Evolutionary conservation across 1,284 basidiomycete species (phyloP).

Genomic region (Tilletia caries): DNA sequence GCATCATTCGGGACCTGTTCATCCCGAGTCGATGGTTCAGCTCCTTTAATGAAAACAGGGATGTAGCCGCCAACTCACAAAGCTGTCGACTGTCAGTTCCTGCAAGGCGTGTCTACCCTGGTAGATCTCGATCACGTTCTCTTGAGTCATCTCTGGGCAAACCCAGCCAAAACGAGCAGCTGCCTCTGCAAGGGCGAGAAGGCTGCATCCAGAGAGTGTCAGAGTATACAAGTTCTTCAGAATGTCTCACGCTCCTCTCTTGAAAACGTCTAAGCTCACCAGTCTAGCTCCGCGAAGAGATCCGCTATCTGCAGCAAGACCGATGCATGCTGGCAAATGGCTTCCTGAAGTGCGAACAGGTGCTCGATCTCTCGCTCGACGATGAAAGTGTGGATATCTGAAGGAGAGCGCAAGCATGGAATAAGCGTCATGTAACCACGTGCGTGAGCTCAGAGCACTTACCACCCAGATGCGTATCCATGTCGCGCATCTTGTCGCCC

Average conservation of each 20-base stretch:
- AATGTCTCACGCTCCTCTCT: slow-evolving; percentile 26
- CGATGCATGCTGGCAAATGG: slow-evolving; percentile 62
- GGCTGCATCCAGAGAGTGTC: slow-evolving; percentile 69
- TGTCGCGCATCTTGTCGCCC: slow-evolving; percentile 53
- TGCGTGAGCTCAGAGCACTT: slow-evolving; percentile 70
- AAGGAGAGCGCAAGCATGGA: background rate
- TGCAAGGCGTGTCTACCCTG: slow-evolving; percentile 74
- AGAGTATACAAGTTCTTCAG: no score
- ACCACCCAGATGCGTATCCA: slow-evolving; percentile 61
- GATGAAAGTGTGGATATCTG: slow-evolving; percentile 64
- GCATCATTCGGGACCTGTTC: slow-evolving; percentile 17
- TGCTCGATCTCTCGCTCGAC: slow-evolving; percentile 73
- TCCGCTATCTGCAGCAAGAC: slow-evolving; percentile 65
- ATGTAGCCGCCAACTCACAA: background rate
- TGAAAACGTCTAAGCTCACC: slow-evolving; percentile 54
- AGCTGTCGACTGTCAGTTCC: slow-evolving; percentile 74
- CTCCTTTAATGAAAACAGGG: slow-evolving; percentile 1
- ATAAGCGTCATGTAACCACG: slow-evolving; percentile 60
- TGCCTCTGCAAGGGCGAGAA: slow-evolving; percentile 72
- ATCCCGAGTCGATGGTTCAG: background rate
- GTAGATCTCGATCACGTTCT: slow-evolving; percentile 70
- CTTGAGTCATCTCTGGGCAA: slow-evolving; percentile 71
- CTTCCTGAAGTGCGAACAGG: slow-evolving; percentile 68
- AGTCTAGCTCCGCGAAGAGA: slow-evolving; percentile 80
- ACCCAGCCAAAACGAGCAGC: slow-evolving; percentile 65